phyloP scores from a whole-genome alignment of 441 rosid species.

The Euphorbia schlechtendalii region DNA sequence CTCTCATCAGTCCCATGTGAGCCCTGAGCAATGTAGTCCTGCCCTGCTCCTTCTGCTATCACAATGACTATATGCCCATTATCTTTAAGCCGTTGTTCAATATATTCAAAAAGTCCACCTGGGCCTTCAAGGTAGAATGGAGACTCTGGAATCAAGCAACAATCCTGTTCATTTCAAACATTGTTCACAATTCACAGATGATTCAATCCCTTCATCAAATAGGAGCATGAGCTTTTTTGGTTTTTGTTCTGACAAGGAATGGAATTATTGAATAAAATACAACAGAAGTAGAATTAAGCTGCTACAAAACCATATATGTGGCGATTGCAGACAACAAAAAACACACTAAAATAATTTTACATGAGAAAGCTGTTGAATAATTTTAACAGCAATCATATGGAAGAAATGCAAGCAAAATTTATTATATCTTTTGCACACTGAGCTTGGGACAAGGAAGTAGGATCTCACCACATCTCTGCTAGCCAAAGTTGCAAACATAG shows the following conservation, averaged over 20 bases:
- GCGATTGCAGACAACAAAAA: not conserved
- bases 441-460: slow-evolving; percentile 11
- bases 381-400: not conserved
- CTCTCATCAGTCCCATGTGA: slow-evolving; percentile 26
- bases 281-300: not conserved
- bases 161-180: slow-evolving; percentile 56
- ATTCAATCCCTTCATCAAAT: slow-evolving; percentile 1
- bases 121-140: slow-evolving; percentile 71
- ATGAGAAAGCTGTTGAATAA: not conserved
- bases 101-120: slow-evolving; percentile 64
- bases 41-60: slow-evolving; percentile 81
- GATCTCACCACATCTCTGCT: slow-evolving; percentile 74
- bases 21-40: slow-evolving; percentile 45
- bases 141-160: slow-evolving; percentile 80
- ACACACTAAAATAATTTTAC: not conserved
- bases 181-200: slow-evolving; percentile 1
- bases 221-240: not conserved
- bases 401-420: not conserved
- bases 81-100: slow-evolving; percentile 58
- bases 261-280: not conserved
- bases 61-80: slow-evolving; percentile 75
- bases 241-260: not conserved
- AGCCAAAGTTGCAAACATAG: slow-evolving; percentile 76
- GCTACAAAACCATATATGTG: not conserved
- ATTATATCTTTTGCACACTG: not conserved